Conservation (phyloP, 164 flowering plant genomes). For the Chimonanthus salicifolius region DNA sequence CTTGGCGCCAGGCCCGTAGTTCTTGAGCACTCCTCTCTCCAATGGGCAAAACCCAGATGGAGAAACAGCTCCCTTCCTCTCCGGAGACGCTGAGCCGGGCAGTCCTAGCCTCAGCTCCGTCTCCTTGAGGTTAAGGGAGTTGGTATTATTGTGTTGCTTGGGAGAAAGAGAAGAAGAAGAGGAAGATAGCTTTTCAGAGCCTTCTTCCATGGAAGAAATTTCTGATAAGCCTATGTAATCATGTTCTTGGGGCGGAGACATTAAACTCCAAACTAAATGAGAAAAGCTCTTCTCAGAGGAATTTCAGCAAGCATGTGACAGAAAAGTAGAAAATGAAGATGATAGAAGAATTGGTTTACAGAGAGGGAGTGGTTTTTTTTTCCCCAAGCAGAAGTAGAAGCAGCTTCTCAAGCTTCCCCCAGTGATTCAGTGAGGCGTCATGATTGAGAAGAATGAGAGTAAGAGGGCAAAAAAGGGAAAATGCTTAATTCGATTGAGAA, state of each 20-base stretch:
- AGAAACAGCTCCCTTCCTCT: conserved; percentile 22
- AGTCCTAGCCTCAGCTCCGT: conserved; percentile 89
- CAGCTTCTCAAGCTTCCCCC: conserved; percentile 11
- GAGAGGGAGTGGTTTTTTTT: neutral
- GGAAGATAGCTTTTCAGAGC: conserved; percentile 34
- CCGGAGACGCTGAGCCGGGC: conserved; percentile 83
- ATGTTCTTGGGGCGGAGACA: conserved; percentile 55
- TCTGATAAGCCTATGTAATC: conserved; percentile 75
- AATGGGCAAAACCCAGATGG: conserved; percentile 11
- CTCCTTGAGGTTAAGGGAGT: conserved; percentile 25
- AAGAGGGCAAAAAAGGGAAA: neutral
- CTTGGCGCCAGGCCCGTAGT: conserved; percentile 47
- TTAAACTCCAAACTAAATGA: conserved; percentile 17
- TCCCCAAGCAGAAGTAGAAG: conserved; percentile 2
- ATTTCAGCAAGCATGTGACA: conserved; percentile 10
- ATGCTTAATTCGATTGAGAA: neutral
- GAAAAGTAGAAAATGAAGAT: conserved; percentile 5
- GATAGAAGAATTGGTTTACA: neutral
- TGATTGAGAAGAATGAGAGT: neutral
- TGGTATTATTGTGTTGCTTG: conserved; percentile 13
- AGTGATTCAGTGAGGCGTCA: neutral
- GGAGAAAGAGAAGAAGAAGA: conserved; percentile 14
- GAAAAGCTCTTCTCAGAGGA: neutral
- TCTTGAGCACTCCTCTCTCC: conserved; percentile 19
- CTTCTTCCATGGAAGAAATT: conserved; percentile 38